These are phyloP conservation scores for Xylariomycetidae sp. DNA, from an alignment of 2,329 filamentous ascomycete genomes.

Conservation along the genomic window DNA sequence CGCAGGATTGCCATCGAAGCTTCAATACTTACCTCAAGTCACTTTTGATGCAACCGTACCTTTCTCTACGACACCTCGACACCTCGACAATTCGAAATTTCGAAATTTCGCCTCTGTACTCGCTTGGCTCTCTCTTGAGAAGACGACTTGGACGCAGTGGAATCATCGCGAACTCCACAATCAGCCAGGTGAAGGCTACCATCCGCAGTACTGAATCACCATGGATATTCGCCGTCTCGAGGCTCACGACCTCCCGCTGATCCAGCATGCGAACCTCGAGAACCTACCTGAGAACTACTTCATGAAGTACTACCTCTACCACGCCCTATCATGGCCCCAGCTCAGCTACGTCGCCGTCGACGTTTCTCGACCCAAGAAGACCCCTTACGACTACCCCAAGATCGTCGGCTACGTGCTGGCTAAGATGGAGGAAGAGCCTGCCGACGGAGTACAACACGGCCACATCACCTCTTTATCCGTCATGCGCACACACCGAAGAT, in stretches of 20 bases:
- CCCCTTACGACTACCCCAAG: constrained; percentile 86
- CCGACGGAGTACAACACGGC: constrained; percentile 85
- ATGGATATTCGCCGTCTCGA: constrained; percentile 92
- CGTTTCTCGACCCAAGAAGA: constrained; percentile 71
- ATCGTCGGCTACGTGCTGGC: constrained; percentile 99
- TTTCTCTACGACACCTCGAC: too few relatives aligned
- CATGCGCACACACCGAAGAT: constrained; percentile 87
- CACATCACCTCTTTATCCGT: constrained; percentile 95
- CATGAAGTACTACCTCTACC: constrained; percentile 99
- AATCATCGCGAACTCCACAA: too few relatives aligned
- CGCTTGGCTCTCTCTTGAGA: too few relatives aligned
- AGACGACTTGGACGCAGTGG: too few relatives aligned
- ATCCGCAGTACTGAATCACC: too few relatives aligned
- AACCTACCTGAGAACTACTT: constrained; percentile 99
- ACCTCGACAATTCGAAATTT: too few relatives aligned
- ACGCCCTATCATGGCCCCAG: constrained; percentile 96
- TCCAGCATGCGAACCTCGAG: constrained; percentile 97
- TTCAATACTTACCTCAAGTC: too few relatives aligned
- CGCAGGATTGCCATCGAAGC: too few relatives aligned
- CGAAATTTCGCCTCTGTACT: too few relatives aligned
- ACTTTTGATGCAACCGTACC: too few relatives aligned
- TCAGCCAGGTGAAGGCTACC: too few relatives aligned
- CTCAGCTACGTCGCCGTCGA: constrained; percentile 96
- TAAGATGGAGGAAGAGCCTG: constrained; percentile 98
- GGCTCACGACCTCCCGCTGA: constrained; percentile 78